Base-by-base conservation (phyloP, 441 rosid species). In the Eruca vesicaria region DNA sequence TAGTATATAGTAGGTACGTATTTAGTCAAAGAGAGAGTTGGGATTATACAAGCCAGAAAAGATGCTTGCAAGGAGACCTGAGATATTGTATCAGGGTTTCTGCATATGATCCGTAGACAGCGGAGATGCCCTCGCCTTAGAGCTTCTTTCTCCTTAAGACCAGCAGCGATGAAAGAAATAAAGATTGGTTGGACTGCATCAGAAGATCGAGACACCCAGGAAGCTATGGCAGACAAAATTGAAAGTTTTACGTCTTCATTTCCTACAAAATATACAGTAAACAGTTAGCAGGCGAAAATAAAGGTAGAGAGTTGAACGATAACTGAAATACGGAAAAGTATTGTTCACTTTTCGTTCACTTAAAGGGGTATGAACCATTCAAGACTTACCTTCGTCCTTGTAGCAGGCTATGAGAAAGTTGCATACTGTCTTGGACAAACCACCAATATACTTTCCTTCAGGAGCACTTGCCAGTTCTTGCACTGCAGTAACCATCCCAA, bases 81-180 rank as follows among this genome's bases (percentile, higher is more conserved):
- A 15, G 85, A 78, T 75, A 89, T 80, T 68, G 86, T 81, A 80
- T 97, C 98, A 57, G 85, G 63, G 72, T 91, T 91, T 84, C 81
- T 82, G 87, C 93, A 85, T 70, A 94, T 84, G 70, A 79, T 81
- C 50, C 78, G 82, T 45, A 97, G 66, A 73, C 91, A 90, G 59
- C 97, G 97, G 80, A 97, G 96, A 87, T 97, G 94, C 26, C 93
- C 98, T 85, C 98, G 85, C 87, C 97, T 86, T 71, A 96, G 81
- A 74, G 81, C 79, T 68, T 96, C 99, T 81, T 94, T 96, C 89
- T 96, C 99, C 82, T 96, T 94, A 57, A 94, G 89, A 79, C 98
- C 99, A 62, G 95, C 78, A 74, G 89, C 78, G 74, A 91, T 36
- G 71, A 92, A 90, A 66, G 97, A 82, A 82, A 94, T 75, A 62